Evolutionary conservation across 192 early-diverging fungal genomes (phyloP), one percentile per base, ranked within the genome.

Genomic region (Funneliformis geosporum): DNA sequence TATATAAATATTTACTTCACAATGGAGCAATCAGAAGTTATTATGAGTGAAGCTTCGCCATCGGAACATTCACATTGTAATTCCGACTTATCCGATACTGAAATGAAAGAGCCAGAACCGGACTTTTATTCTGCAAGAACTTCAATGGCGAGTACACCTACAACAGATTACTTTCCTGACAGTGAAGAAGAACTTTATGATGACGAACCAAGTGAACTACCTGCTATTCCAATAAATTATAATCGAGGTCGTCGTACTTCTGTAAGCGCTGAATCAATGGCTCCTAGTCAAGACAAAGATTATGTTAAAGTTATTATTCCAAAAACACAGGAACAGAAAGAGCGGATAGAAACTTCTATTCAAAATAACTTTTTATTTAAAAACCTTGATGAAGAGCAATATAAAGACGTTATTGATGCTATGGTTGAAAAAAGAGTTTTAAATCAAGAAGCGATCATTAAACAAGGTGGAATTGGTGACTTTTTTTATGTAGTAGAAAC

Each of bases 401-500:
- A 93, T 81, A 88, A 89, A 79, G 97, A 98, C 80, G 96, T 99
- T 0, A 92, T 99, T 7, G 92, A 98, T 82, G 96, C 98, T 2
- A 98, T 99, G 96, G 89, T 91, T 21, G 98, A 99, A 86, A 97
- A 96, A 85, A 84, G 83, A 3, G 92, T 97, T 21, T 39, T 67
- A 28, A 27, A 83, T 18, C 91, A 90, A 39, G 93, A 95, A 81
- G 89, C 83, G 62, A 88, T 99, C 43, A 98, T 99, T 79, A 91
- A 89, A 61, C 98, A 99, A 83, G 98, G 98, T 61, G 96, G 90
- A 40, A 94, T 97, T 7, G 98, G 96, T 61, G 98, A 99, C 84
- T 99, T 89, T 87, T 99, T 98, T 81, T 99, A 99, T 82, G 94
- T 97, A 9, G 96, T 98, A n/a, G 97, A 99, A 85, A 89, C 87